phyloP scores from a whole-genome alignment of 495 filamentous ascomycete species.

The Pseudevernia furfuracea region DNA sequence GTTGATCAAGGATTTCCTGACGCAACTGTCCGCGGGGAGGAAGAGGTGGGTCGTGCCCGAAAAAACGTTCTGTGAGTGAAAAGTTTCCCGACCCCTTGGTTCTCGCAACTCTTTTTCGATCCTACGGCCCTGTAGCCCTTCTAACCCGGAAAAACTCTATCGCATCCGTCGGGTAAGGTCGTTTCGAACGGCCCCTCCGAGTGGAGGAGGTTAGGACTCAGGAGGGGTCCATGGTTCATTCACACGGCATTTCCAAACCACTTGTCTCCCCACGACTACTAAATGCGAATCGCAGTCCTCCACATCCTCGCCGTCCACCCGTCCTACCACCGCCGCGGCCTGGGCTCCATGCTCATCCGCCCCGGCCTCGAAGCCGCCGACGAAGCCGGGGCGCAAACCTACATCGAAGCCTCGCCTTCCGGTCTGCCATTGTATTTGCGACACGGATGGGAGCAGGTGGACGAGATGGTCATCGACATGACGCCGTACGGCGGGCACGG shows the following conservation, averaged over 20 bases:
- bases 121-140: not conserved
- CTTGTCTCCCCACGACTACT: not conserved
- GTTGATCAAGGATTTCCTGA: slow-evolving; percentile 17
- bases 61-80: slow-evolving; percentile 19
- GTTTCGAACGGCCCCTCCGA: too few relatives aligned
- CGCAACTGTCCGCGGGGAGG: slow-evolving; percentile 6
- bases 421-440: slow-evolving; percentile 48
- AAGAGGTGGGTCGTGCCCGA: slow-evolving; percentile 18
- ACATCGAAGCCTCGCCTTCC: slow-evolving; percentile 46
- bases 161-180: too few relatives aligned
- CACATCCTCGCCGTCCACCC: slow-evolving; percentile 41
- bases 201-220: too few relatives aligned
- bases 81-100: too few relatives aligned
- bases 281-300: slow-evolving; percentile 13
- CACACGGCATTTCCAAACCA: not conserved
- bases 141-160: too few relatives aligned
- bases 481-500: slow-evolving; percentile 27
- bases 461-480: slow-evolving; percentile 33
- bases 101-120: not conserved
- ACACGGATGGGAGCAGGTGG: slow-evolving; percentile 43
- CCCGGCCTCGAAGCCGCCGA: slow-evolving; percentile 47
- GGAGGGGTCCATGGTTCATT: too few relatives aligned
- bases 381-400: slow-evolving; percentile 38
- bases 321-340: slow-evolving; percentile 42
- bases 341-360: slow-evolving; percentile 40